Evolutionary conservation across 2,329 filamentous ascomycete species (phyloP).

Genomic region (Venturia oleaginea): DNA sequence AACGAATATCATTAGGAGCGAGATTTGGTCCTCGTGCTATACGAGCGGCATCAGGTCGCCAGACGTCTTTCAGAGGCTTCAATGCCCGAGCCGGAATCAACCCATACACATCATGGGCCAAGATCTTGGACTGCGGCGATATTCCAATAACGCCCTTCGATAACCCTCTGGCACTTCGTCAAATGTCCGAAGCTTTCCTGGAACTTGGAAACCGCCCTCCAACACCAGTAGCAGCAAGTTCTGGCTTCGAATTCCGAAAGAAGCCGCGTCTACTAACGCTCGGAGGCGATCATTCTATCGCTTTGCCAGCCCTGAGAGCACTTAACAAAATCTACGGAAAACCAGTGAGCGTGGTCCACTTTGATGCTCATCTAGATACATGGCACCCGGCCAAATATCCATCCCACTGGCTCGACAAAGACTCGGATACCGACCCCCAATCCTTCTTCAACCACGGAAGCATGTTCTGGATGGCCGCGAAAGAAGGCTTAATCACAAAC

Average conservation of each 20-base stretch:
- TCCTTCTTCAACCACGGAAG: slow-evolving; percentile 77
- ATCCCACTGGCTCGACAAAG: slow-evolving; percentile 54
- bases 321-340: slow-evolving; percentile 36
- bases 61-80: slow-evolving; percentile 71
- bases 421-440: slow-evolving; percentile 45
- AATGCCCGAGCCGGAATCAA: slow-evolving; percentile 77
- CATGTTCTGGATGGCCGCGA: slow-evolving; percentile 84
- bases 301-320: slow-evolving; percentile 41
- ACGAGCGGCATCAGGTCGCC: slow-evolving; percentile 70
- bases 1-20: slow-evolving; percentile 25
- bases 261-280: slow-evolving; percentile 39
- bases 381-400: slow-evolving; percentile 80
- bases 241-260: slow-evolving; percentile 32
- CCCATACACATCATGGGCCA: slow-evolving; percentile 71
- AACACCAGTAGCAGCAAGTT: slow-evolving; percentile 27
- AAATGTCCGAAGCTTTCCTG: slow-evolving; percentile 74
- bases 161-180: slow-evolving; percentile 68
- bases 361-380: slow-evolving; percentile 64
- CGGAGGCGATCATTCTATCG: slow-evolving; percentile 43
- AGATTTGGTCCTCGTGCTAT: slow-evolving; percentile 85
- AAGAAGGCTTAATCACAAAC: slow-evolving; percentile 71
- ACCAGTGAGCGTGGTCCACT: slow-evolving; percentile 41
- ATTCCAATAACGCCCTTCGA: slow-evolving; percentile 82
- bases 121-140: slow-evolving; percentile 80
- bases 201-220: slow-evolving; percentile 50